Base-by-base conservation (phyloP, 2,329 filamentous ascomycete species). In the Diaporthe vaccinii region DNA sequence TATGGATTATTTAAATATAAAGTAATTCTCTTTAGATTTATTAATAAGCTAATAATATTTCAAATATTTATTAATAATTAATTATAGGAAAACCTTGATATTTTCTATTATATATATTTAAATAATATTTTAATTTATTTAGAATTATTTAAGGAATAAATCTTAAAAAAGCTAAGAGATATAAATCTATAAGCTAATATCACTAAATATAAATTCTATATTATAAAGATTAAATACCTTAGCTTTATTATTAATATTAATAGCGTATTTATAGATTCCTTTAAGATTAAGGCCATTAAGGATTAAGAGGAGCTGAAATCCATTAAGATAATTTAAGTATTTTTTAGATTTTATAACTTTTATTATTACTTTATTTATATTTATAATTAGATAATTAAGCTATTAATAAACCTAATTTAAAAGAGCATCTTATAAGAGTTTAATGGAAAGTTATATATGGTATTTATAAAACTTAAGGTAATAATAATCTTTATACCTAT, bases 211-310 rank as follows among this genome's bases (percentile, higher is more conserved):
- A n/a, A 25, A 69, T 25, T 15, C 55, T 22, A 55, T 58, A 58
- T 58, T 58, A 57, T 70, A 57, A 57, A 70, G 31, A 57, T 22
- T 36, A 70, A 57, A 34, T 57, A 36, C 20, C 20, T 70, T 4
- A 20, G 20, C 5, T 70, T 70, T 70, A 69, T 69, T 36, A 36
- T 69, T 55, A 55, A n/a, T 55, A 69, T 10, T 17, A 55, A 69
- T 41, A 57, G 14, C 4, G 39, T 69, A 22, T 22, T 28, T 39
- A 57, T 70, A 39, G 36, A 57, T 15, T 7, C 8, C 6, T 55
- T 25, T 25, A 57, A 70, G 17, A n/a, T 70, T 31, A 31, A 4
- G 17, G 28, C 57, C 25, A 44, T 70, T 31, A 53, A 57, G 17
- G 12, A 57, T 6, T 70, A 57, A 41, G 14, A 49, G 2, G 10